A percentile compares a stretch with the other conserved stretches of the same genome.
Evolutionary conservation across 2,329 filamentous ascomycete genomes (phyloP).

Genomic region (Fusarium albidum): DNA sequence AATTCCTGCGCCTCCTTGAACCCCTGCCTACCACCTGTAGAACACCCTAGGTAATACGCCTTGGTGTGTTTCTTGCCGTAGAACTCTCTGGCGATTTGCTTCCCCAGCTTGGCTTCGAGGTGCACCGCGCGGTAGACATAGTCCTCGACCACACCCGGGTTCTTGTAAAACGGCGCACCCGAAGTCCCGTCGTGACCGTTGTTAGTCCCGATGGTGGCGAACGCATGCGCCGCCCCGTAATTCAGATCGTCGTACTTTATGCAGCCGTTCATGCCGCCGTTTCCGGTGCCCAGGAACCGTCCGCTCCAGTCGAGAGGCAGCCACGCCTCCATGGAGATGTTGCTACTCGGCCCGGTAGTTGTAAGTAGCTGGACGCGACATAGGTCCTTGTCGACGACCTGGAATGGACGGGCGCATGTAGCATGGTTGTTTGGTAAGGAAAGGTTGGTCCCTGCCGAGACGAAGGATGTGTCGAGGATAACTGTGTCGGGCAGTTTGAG

Average conservation of each 20-base stretch:
- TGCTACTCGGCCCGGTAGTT: slow-evolving; percentile 12
- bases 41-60: slow-evolving; percentile 66
- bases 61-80: slow-evolving; percentile 53
- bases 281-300: slow-evolving; percentile 56
- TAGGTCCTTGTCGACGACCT: background rate
- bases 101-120: slow-evolving; percentile 1
- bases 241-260: slow-evolving; percentile 2
- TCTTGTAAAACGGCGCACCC: background rate
- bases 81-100: slow-evolving; percentile 41
- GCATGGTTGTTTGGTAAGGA: background rate
- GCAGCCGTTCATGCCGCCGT: slow-evolving; percentile 50
- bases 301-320: slow-evolving; percentile 55
- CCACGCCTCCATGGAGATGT: slow-evolving; percentile 53
- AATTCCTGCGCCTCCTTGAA: slow-evolving; percentile 60
- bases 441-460: slow-evolving; percentile 1
- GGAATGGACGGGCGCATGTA: background rate
- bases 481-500: background rate
- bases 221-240: background rate
- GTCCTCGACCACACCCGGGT: background rate
- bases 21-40: slow-evolving; percentile 66
- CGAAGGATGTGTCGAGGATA: slow-evolving; percentile 33
- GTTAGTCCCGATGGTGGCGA: slow-evolving; percentile 1
- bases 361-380: background rate
- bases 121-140: slow-evolving; percentile 2
- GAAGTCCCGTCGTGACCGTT: slow-evolving; percentile 28